Percentiles rank a stretch among this genome's conserved stretches.
phyloP scores from a whole-genome alignment of 2,329 filamentous ascomycete species.

The Hysterium pulicare region DNA sequence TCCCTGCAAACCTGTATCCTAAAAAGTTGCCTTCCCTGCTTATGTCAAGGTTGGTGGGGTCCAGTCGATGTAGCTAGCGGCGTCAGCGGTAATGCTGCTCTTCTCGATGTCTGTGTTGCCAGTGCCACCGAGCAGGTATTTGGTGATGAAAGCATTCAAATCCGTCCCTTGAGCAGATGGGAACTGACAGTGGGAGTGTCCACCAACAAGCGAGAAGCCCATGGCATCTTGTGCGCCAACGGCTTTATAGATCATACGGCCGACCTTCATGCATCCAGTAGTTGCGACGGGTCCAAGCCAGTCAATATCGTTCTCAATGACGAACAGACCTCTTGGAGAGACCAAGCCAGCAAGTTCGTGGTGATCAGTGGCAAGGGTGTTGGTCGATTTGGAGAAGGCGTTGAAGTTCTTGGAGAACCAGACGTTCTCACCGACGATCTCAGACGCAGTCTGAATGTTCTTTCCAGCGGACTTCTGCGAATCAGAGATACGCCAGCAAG shows the following conservation, averaged over 20 bases:
- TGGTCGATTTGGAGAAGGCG: conserved; percentile 47
- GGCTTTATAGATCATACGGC: conserved; percentile 53
- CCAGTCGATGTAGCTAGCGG: conserved; percentile 36
- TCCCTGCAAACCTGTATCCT: too few relatives aligned
- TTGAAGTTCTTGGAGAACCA: conserved; percentile 61
- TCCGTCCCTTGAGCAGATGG: conserved; percentile 52
- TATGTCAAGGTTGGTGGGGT: conserved; percentile 33
- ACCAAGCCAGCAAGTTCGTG: conserved; percentile 57
- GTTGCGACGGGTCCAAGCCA: conserved; percentile 58
- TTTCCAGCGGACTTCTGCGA: conserved; percentile 49
- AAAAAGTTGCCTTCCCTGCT: conserved; percentile 4
- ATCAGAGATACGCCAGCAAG: conserved; percentile 55
- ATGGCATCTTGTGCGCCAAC: conserved; percentile 53
- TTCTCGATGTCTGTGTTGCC: conserved; percentile 34
- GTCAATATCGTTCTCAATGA: conserved; percentile 57
- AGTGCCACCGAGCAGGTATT: conserved; percentile 41
- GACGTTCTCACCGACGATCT: conserved; percentile 61
- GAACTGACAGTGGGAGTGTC: conserved; percentile 56
- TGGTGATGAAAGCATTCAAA: conserved; percentile 54
- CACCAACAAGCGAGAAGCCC: conserved; percentile 56
- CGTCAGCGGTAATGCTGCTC: conserved; percentile 25
- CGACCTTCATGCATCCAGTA: conserved; percentile 57
- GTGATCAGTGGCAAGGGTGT: conserved; percentile 54
- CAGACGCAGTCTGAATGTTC: conserved; percentile 58
- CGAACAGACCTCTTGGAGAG: conserved; percentile 54